phyloP scores from a whole-genome alignment of 2,329 filamentous ascomycete genomes.

The Lecanoromycetidae sp. region DNA sequence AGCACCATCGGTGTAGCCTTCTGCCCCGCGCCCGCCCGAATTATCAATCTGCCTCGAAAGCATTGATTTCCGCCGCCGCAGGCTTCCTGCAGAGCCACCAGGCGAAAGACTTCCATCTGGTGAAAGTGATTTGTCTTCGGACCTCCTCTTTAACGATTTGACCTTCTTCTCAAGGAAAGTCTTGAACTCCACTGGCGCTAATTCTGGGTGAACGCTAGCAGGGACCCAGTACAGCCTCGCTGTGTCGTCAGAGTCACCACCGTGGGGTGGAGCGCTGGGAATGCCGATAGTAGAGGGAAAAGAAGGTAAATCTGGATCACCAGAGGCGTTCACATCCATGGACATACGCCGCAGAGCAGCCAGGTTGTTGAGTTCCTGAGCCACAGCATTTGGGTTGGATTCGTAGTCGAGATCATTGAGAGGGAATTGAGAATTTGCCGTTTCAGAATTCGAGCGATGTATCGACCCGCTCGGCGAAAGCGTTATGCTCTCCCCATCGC shows the following conservation, averaged over 20 bases:
- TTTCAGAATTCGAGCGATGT: slow-evolving; percentile 41
- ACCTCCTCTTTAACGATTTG: slow-evolving; percentile 74
- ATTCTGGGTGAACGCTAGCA: slow-evolving; percentile 81
- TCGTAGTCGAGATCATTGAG: slow-evolving; percentile 82
- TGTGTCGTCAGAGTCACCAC: slow-evolving; percentile 69
- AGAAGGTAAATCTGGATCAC: slow-evolving; percentile 45
- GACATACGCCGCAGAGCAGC: slow-evolving; percentile 86
- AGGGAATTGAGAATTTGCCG: slow-evolving; percentile 51
- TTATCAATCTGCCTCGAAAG: slow-evolving; percentile 82
- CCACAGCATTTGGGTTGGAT: slow-evolving; percentile 76
- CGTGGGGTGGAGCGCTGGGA: slow-evolving; percentile 32
- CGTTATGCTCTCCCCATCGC: slow-evolving; percentile 31
- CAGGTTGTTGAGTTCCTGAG: slow-evolving; percentile 82
- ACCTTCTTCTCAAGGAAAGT: slow-evolving; percentile 90
- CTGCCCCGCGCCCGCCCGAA: slow-evolving; percentile 43
- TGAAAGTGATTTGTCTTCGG: slow-evolving; percentile 56
- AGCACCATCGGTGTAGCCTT: slow-evolving; percentile 70
- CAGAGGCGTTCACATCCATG: slow-evolving; percentile 65
- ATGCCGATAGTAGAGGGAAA: slow-evolving; percentile 29
- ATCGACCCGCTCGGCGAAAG: slow-evolving; percentile 43
- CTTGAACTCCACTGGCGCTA: slow-evolving; percentile 93
- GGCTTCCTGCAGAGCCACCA: slow-evolving; percentile 38
- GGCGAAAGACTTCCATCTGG: slow-evolving; percentile 41
- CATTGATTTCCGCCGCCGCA: slow-evolving; percentile 89
- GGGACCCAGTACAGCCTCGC: slow-evolving; percentile 92